Base-by-base conservation (phyloP, 169 alveolate genomes). In the Theileria annulata region DNA sequence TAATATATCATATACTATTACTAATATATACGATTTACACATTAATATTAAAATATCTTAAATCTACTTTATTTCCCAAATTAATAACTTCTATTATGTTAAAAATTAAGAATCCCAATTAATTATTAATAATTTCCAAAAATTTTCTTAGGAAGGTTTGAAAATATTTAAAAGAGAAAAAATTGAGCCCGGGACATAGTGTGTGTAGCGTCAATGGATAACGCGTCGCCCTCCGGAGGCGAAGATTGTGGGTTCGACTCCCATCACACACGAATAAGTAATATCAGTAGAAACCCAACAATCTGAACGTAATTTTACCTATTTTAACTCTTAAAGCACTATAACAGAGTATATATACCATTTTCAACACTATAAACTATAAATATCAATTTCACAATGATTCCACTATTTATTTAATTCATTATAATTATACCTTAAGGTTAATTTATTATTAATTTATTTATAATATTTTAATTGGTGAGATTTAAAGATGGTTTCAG, bases 171-270 rank as follows among this genome's bases (percentile, higher is more conserved):
- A 27, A 30, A 25, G 15, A 23, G 17, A 59, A n/a, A n/a, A n/a
- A 72, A 27, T 63, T 23, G 92, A 86, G 78, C 83, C 85, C 87
- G 33, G 69, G 31, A 10, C 5, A 21, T 2, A 25, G 90, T 84
- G 87, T 80, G 90, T 84, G 98, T 95, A 96, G 98, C 97, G 96
- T 90, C 31, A 95, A 95, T 95, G 98, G 98, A 95, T 95, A 95
- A 95, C 96, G 98, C 96, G 96, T 93, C 91, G 96, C 98, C 96
- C 98, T 95, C 98, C 98, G 94, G 95, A 95, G 98, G 98, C 96
- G 92, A 90, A 94, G 98, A 95, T 92, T 95, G 96, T 92, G 98
- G 97, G 98, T 95, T 95, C 98, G 96, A 95, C 95, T 95, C 98
- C 97, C 98, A 91, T 92, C 98, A 91, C 86, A 94, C 92, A 93